Base-by-base conservation (phyloP, 345 rosid species). In the Combretum micranthum region DNA sequence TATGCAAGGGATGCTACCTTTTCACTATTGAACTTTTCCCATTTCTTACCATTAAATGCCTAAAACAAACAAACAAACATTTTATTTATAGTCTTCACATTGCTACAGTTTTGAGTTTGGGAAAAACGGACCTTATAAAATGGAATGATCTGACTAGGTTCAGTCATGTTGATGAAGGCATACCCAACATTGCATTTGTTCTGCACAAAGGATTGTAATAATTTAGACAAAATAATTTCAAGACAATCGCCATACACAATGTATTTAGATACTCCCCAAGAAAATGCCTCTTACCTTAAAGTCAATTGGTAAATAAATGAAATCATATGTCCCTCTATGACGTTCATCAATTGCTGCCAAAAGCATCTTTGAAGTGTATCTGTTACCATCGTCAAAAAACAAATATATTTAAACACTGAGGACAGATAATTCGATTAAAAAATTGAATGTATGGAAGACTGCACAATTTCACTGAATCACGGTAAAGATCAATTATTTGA, bases 21-120 rank as follows among this genome's bases (percentile, higher is more conserved):
- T 51, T 83, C 84, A 14, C 89, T 86, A 62, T 86, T 86, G 81
- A 86, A 86, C 58, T 86, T 86, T 68, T 83, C 89, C 94, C 94
- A 86, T 60, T 83, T 86, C 82, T 83, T 86, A 43, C 94, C 89
- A 61, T 81, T 77, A 59, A 86, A 83, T 21, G 85, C 73, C 94
- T 83, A 62, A 52, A 56, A 19, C 44, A 17, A 54, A 60, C 55
- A 44, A 10, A 45, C n/a, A 54, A 42, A 19, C 52, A n/a, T 53
- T 16, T 44, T 42, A 22, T 52, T 14, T n/a, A 44, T 13, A 16
- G n/a, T 18, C 12, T 13, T 23, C 55, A 26, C 15, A 17, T 47
- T 13, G 21, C 13, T 39, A 53, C 15, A 13, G 12, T 44, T n/a
- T 26, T 20, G 46, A 14, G 26, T 22, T 52, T 51, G 43, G 37